Percentiles rank a stretch among this genome's conserved stretches.
These are phyloP conservation scores for Takakia lepidozioides DNA, from an alignment of 225 moss, liverwort and hornwort genomes.

Conservation along the genomic window DNA sequence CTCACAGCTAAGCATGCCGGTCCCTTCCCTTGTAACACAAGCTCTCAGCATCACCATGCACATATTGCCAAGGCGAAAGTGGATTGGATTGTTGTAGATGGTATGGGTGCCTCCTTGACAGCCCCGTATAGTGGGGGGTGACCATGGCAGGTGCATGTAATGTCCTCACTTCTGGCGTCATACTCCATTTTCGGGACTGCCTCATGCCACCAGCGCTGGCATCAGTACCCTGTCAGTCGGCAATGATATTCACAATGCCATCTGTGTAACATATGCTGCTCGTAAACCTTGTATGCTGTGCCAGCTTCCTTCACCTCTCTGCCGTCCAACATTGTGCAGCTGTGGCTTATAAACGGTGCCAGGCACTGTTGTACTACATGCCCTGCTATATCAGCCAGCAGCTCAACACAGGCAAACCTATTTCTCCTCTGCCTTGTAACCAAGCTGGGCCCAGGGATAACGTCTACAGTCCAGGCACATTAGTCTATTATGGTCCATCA, in stretches of 20 bases:
- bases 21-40: too few species aligned
- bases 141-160: constrained; percentile 93
- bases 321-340: constrained; percentile 93
- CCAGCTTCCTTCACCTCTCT: constrained; percentile 86
- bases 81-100: constrained; percentile 90
- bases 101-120: constrained; percentile 97
- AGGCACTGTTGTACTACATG: constrained; percentile 98
- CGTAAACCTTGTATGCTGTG: constrained; percentile 73
- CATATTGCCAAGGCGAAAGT: constrained; percentile 53
- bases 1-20: too few species aligned
- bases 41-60: too few species aligned
- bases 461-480: constrained; percentile 71
- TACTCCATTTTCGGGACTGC: constrained; percentile 88
- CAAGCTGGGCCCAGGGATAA: constrained; percentile 97
- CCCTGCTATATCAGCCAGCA: constrained; percentile 84
- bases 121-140: constrained; percentile 93
- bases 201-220: constrained; percentile 94
- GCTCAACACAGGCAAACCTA: constrained; percentile 82
- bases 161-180: constrained; percentile 94
- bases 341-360: constrained; percentile 96
- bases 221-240: constrained; percentile 85
- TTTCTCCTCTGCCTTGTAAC: constrained; percentile 99
- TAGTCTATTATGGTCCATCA: constrained; percentile 79
- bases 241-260: constrained; percentile 94
- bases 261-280: constrained; percentile 91